Conservation (phyloP, 306 rosid genomes). For the Casuarina equisetifolia region DNA sequence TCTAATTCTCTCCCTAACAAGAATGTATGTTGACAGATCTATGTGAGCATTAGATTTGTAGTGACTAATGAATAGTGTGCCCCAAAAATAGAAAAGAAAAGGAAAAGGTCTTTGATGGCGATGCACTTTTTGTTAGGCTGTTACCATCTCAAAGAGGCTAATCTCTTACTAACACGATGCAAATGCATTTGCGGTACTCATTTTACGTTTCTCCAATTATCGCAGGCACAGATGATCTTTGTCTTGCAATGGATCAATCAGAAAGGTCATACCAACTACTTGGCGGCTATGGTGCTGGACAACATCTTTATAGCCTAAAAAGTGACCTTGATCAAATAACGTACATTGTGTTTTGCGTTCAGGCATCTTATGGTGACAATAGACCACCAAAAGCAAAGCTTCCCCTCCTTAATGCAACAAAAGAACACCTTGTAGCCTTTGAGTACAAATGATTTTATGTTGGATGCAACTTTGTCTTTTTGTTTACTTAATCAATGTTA, state of each 20-base stretch:
- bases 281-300: conserved; percentile 84
- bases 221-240: conserved; percentile 66
- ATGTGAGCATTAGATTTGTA: too few relatives aligned
- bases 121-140: too few relatives aligned
- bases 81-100: too few relatives aligned
- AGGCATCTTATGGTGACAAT: conserved; percentile 37
- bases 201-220: background rate
- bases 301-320: conserved; percentile 55
- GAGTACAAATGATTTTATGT: conserved; percentile 1
- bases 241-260: conserved; percentile 79
- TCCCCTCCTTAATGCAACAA: conserved; percentile 72
- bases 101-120: too few relatives aligned
- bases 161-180: background rate
- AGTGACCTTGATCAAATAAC: conserved; percentile 19
- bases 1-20: too few relatives aligned
- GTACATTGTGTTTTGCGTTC: conserved; percentile 62
- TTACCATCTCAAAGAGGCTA: background rate
- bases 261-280: conserved; percentile 88
- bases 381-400: conserved; percentile 71
- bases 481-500: background rate
- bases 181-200: background rate
- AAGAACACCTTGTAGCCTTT: conserved; percentile 42
- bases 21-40: too few relatives aligned
- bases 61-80: too few relatives aligned
- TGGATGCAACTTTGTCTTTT: background rate